phyloP scores from a whole-genome alignment of 2,329 filamentous ascomycete species.

The Penicillium sp. region DNA sequence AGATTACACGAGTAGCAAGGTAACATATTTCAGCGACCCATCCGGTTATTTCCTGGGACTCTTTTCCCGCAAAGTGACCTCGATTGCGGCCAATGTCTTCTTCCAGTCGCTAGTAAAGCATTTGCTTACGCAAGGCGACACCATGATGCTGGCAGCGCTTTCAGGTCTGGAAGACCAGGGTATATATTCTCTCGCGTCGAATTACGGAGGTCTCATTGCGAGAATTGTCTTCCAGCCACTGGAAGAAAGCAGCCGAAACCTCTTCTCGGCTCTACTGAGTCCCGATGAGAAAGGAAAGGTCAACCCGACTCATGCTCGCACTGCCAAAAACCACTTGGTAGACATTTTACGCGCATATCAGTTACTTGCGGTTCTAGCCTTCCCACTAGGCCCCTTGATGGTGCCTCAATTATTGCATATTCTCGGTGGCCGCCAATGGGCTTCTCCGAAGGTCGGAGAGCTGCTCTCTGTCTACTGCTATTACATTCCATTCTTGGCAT shows the following conservation, averaged over 20 bases:
- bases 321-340: conserved; percentile 35
- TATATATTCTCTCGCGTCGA: conserved; percentile 88
- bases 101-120: conserved; percentile 90
- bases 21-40: conserved; percentile 26
- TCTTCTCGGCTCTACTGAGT: conserved; percentile 80
- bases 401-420: conserved; percentile 73
- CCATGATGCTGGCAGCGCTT: conserved; percentile 78
- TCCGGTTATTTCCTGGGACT: conserved; percentile 57
- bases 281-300: conserved; percentile 29
- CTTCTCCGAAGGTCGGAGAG: conserved; percentile 67
- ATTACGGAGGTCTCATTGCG: conserved; percentile 88
- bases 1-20: not conserved
- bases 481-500: conserved; percentile 87
- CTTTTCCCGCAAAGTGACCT: conserved; percentile 71
- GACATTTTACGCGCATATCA: conserved; percentile 71
- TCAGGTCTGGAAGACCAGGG: conserved; percentile 81
- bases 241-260: conserved; percentile 87
- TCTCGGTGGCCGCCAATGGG: conserved; percentile 78
- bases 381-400: conserved; percentile 72
- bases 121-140: conserved; percentile 90
- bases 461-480: conserved; percentile 83
- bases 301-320: conserved; percentile 20
- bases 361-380: conserved; percentile 69
- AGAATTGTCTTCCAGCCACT: conserved; percentile 91
- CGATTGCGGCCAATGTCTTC: conserved; percentile 78